Evolutionary conservation across 192 early-diverging fungal genomes (phyloP).

Genomic region (Gonapodya sp.): DNA sequence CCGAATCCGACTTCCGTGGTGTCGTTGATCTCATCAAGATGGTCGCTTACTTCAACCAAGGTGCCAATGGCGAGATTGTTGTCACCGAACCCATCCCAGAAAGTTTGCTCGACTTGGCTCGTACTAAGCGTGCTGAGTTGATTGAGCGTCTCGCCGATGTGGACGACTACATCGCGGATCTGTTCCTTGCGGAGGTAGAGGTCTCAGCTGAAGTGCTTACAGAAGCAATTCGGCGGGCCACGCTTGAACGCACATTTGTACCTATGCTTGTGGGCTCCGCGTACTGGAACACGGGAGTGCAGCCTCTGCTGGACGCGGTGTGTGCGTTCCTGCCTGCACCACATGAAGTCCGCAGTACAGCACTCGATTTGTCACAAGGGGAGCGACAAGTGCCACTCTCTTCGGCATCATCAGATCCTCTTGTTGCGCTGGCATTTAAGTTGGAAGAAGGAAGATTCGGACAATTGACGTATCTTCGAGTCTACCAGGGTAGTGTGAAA

Average conservation of each 20-base stretch:
- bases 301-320: slow-evolving; percentile 63
- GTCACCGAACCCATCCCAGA: slow-evolving; percentile 62
- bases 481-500: slow-evolving; percentile 85
- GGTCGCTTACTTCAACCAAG: slow-evolving; percentile 86
- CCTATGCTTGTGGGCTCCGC: slow-evolving; percentile 80
- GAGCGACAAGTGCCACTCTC: slow-evolving; percentile 49
- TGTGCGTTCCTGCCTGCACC: slow-evolving; percentile 62
- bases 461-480: slow-evolving; percentile 91
- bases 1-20: slow-evolving; percentile 77
- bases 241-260: slow-evolving; percentile 67
- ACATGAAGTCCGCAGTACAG: slow-evolving; percentile 59
- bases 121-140: slow-evolving; percentile 62
- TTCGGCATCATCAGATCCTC: slow-evolving; percentile 58
- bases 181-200: slow-evolving; percentile 66
- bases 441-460: slow-evolving; percentile 92
- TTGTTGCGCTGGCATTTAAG: slow-evolving; percentile 76
- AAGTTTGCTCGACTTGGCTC: slow-evolving; percentile 48
- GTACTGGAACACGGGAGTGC: slow-evolving; percentile 76
- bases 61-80: slow-evolving; percentile 70
- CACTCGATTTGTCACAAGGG: slow-evolving; percentile 57
- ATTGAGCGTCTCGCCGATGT: slow-evolving; percentile 70
- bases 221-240: slow-evolving; percentile 67
- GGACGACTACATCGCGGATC: slow-evolving; percentile 72
- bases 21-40: slow-evolving; percentile 83
- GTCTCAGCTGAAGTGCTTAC: slow-evolving; percentile 59